Evolutionary conservation across 2,329 filamentous ascomycete genomes (phyloP), one percentile per base, ranked within the genome.

Genomic region (Trichoderma semiorbis): DNA sequence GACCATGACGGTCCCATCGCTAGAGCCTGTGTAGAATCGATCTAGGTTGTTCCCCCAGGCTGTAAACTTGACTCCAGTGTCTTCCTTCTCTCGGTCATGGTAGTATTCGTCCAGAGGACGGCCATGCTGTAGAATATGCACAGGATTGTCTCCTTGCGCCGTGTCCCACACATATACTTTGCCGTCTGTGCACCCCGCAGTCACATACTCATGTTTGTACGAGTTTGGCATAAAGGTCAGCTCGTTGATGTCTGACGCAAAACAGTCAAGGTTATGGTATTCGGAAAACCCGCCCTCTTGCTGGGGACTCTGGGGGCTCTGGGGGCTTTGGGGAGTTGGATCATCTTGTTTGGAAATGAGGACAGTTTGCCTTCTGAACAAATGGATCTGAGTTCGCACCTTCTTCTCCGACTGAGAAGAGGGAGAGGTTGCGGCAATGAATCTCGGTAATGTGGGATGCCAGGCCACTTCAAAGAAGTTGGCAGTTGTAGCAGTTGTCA

Each of bases 391-490:
- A 0, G 89, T 91, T 28, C 81, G 81, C 8, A 86, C 80, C 6
- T 81, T 75, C 5, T 83, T 76, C 39, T 83, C 82, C n/a, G 81
- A 78, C 14, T 84, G 84, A 10, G 80, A 82, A 0, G 87, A 81
- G 0, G 87, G 87, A 0, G 88, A 87, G 0, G 88, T 90, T 2
- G 88, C 89, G 5, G 84, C 88, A 6, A 88, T 80, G 74, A 91
- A 91, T 26, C 83, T 81, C 3, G 82, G 79, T 60, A 86, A 81
- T 0, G 77, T 83, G 0, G 89, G 89, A 75, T 91, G 89, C 89
- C 89, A 91, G 0, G 84, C 81, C 2, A 91, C 86, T 75, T 91
- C 89, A 58, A 91, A 91, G 2, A 91, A 87, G 71, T 91, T 91
- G 60, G 88, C 85, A 0, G 84, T 85, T 0, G 85, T 85, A 1